Evolutionary conservation across 768 basidiomycete genomes (phyloP).

Genomic region (Ephemerocybe angulata): DNA sequence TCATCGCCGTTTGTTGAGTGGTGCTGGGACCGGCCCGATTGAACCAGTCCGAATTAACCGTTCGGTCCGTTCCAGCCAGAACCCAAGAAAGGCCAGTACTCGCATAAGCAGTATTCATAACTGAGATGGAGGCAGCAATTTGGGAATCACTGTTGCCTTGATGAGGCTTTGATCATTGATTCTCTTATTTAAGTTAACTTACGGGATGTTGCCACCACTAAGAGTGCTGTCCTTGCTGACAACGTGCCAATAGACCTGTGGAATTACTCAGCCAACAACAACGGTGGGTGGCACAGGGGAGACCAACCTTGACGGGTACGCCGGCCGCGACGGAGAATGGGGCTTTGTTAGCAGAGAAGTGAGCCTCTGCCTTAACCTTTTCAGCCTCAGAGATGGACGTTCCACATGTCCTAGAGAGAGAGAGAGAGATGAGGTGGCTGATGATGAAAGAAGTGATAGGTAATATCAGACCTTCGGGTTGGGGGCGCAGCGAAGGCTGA

Average conservation of each 20-base stretch:
- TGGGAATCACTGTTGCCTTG: conserved; percentile 30
- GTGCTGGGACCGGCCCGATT: conserved; percentile 34
- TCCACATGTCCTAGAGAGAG: conserved; percentile 7
- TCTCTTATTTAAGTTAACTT: conserved; percentile 9
- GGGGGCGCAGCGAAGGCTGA: conserved; percentile 6
- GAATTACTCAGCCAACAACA: no score
- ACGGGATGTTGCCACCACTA: conserved; percentile 42
- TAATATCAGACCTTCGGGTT: neutral
- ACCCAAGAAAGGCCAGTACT: conserved; percentile 35
- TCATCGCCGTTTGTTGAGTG: conserved; percentile 45
- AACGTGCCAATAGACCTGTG: conserved; percentile 37
- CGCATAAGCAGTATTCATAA: conserved; percentile 42
- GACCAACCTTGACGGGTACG: no score
- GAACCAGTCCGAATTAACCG: conserved; percentile 47
- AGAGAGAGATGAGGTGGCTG: neutral
- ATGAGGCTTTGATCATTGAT: neutral
- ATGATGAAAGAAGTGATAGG: neutral
- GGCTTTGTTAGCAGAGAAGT: conserved; percentile 8
- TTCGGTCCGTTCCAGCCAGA: conserved; percentile 40
- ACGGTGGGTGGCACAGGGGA: no score
- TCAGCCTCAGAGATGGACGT: conserved; percentile 11
- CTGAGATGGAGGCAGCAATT: conserved; percentile 32
- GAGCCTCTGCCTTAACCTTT: conserved; percentile 2
- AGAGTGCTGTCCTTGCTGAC: conserved; percentile 27
- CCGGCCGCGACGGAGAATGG: no score